Evolutionary conservation across 176 grass and related monocot genomes (phyloP).

Genomic region (sorghum (Sorghum bicolor)): DNA sequence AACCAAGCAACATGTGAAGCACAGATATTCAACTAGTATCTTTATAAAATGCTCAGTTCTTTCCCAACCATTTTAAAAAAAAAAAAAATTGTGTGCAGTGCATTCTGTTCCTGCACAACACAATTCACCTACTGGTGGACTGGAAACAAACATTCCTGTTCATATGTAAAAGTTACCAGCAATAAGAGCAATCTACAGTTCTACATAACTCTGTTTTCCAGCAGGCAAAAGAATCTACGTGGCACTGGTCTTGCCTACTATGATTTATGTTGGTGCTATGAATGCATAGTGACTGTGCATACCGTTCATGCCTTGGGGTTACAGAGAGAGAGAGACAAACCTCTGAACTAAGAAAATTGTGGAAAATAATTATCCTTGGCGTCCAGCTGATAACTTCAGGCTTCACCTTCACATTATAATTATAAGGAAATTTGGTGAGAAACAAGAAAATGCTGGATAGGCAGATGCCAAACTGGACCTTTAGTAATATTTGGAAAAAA

Average conservation of each 20-base stretch:
- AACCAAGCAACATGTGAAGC: too few relatives aligned
- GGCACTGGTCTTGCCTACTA: neutral
- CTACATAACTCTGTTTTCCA: neutral
- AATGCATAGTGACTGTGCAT: neutral
- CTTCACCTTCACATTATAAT: slow-evolving; percentile 50
- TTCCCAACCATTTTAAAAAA: neutral
- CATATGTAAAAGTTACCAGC: neutral
- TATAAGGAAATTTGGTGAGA: neutral
- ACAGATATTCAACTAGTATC: too few relatives aligned
- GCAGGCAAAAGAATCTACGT: neutral
- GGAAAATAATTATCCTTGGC: slow-evolving; percentile 65
- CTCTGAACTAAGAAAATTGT: slow-evolving; percentile 75
- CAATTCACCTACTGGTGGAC: neutral
- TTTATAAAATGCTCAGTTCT: too few relatives aligned
- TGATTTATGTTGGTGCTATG: neutral
- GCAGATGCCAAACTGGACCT: neutral
- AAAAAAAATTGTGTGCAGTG: neutral
- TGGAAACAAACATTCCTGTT: neutral
- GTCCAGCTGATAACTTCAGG: slow-evolving; percentile 69
- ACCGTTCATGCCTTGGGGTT: neutral
- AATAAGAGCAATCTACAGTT: neutral
- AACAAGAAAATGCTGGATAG: neutral
- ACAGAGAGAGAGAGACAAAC: slow-evolving; percentile 10
- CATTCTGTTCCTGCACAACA: neutral
- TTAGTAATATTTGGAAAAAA: neutral